These are phyloP conservation scores for Antitrichia curtipendula DNA, from an alignment of 225 moss, liverwort and hornwort species.

Conservation along the genomic window DNA sequence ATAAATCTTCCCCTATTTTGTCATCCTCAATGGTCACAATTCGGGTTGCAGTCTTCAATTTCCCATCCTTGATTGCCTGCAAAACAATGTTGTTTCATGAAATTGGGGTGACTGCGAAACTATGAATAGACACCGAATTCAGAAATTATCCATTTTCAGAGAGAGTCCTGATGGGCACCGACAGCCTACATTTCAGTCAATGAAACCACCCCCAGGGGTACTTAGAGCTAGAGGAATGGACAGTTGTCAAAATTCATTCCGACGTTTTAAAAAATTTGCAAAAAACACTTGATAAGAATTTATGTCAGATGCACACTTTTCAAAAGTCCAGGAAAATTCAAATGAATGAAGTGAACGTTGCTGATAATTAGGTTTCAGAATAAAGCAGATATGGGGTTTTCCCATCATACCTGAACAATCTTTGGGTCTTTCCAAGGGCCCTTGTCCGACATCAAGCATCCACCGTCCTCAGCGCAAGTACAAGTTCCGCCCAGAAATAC, in stretches of 20 bases:
- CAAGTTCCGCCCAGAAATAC: slow-evolving; percentile 83
- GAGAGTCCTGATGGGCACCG: not conserved
- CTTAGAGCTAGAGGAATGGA: not conserved
- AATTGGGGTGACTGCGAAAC: not conserved
- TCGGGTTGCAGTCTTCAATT: slow-evolving; percentile 30
- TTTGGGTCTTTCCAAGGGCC: slow-evolving; percentile 88
- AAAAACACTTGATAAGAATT: not conserved
- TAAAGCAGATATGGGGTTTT: not conserved
- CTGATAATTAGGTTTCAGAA: not conserved
- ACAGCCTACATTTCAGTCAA: not conserved
- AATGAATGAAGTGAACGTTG: not conserved
- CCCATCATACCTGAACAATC: slow-evolving; percentile 41
- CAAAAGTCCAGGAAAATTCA: not conserved
- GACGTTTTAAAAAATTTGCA: not conserved
- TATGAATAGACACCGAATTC: not conserved
- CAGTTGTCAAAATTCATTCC: not conserved
- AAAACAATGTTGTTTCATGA: not conserved
- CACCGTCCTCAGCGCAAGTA: slow-evolving; percentile 67
- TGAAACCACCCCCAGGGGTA: not conserved
- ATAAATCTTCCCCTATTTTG: slow-evolving; percentile 13
- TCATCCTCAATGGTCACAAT: slow-evolving; percentile 3
- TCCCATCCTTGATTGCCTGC: slow-evolving; percentile 58
- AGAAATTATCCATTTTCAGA: not conserved
- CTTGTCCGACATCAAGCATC: slow-evolving; percentile 75
- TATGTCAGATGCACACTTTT: not conserved